Percentiles rank a stretch among this genome's conserved stretches.
Conservation (phyloP, 352 stramenopile genomes). For the Pythium plurisporium region DNA sequence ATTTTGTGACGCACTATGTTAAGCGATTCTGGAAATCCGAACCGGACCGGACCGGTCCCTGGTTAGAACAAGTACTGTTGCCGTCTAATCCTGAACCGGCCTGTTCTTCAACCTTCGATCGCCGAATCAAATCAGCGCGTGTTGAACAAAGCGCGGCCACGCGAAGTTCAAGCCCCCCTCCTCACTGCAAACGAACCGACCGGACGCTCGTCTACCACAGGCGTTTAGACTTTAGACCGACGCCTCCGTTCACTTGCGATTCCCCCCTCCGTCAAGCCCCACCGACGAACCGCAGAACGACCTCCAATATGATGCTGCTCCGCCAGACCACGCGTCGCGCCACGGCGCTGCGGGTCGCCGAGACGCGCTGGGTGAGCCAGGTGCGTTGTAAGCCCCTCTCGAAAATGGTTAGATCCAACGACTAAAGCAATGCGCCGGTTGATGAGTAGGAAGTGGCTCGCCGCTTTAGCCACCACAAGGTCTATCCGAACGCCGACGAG, state of each 20-base stretch:
- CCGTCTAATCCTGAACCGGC: slow-evolving; percentile 14
- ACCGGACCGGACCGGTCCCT: neutral
- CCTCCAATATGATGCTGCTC: slow-evolving; percentile 7
- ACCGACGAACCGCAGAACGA: neutral
- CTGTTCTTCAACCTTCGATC: slow-evolving; percentile 23
- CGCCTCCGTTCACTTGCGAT: slow-evolving; percentile 4
- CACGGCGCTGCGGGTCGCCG: slow-evolving; percentile 7
- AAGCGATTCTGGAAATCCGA: neutral
- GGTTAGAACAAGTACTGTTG: neutral
- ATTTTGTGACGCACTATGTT: neutral
- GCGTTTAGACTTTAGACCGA: too few relatives aligned
- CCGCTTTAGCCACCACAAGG: slow-evolving; percentile 45
- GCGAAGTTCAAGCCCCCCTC: slow-evolving; percentile 11
- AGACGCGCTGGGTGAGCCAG: slow-evolving; percentile 20
- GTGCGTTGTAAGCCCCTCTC: neutral
- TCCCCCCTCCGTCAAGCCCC: neutral
- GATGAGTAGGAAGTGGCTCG: slow-evolving; percentile 9
- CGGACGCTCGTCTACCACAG: slow-evolving; percentile 8
- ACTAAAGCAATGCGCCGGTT: neutral
- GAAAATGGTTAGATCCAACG: neutral
- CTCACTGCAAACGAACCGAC: slow-evolving; percentile 13
- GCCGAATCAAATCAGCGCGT: slow-evolving; percentile 6
- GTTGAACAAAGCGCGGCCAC: slow-evolving; percentile 9
- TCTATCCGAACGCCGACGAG: slow-evolving; percentile 57
- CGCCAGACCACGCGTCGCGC: slow-evolving; percentile 15